Base-by-base conservation (phyloP, 2,329 filamentous ascomycete species). In the Stagonosporopsis tanaceti region DNA sequence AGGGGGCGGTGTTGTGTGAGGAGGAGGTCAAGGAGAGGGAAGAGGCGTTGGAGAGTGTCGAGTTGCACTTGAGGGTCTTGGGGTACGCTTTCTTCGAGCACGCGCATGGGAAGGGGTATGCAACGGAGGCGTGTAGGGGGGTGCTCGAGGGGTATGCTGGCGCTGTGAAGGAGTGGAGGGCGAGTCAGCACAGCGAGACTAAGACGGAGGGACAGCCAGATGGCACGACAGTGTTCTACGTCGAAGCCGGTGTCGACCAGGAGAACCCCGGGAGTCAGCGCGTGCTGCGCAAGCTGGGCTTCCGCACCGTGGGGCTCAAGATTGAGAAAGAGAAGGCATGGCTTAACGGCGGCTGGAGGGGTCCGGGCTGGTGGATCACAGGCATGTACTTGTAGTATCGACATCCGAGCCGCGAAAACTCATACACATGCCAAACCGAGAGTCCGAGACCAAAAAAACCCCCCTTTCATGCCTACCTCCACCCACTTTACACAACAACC, bases 281-380 rank as follows among this genome's bases (percentile, higher is more conserved):
- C 3, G 66, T 74, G 22, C 11, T 73, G 45, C 40, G 44, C 34
- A 74, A 74, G 40, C 7, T 70, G 22, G 67, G 70, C 24, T 71
- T 73, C 20, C 42, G 47, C 47, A 47, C 59, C 20, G 60, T 71
- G 20, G 72, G 71, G 0, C 65, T 61, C 60, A 68, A 67, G 47
- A 35, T 51, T 7, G 60, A 61, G 47, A 47, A 56, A 24, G 65
- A 67, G 30, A 45, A 42, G 38, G 61, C 65, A 15, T 73, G 68
- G 53, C 59, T 72, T 41, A 65, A 53, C 37, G 70, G 69, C 1
- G 56, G 41, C 34, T 73, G 67, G 70, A 63, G 66, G 60, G 51
- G 53, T 0, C 53, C 53, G 0, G 53, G 46, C 24, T 55, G 53
- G 53, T 56, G 53, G 53, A 56, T 56, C 27, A 50, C 46, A 5